These are phyloP conservation scores for Zygoascus tannicola DNA, from an alignment of 805 yeast species.

Conservation along the genomic window DNA sequence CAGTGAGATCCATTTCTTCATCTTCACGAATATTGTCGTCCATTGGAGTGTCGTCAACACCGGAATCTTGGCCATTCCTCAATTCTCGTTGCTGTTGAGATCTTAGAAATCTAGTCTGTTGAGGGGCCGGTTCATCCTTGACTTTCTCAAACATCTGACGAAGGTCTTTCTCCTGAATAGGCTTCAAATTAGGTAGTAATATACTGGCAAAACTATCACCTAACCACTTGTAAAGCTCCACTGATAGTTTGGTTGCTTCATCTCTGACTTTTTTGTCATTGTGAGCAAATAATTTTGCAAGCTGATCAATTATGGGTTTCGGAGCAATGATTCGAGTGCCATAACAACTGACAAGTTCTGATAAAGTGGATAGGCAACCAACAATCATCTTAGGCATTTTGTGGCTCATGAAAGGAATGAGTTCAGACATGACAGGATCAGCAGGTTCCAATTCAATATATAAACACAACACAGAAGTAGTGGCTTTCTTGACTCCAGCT, in stretches of 20 bases:
- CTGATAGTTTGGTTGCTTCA: slow-evolving; percentile 60
- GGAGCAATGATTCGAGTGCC: slow-evolving; percentile 59
- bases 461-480: slow-evolving; percentile 52
- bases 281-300: slow-evolving; percentile 70
- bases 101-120: slow-evolving; percentile 47
- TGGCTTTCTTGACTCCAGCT: slow-evolving; percentile 58
- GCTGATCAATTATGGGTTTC: slow-evolving; percentile 42
- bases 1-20: slow-evolving; percentile 62
- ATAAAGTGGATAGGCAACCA: slow-evolving; percentile 50
- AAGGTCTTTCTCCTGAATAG: slow-evolving; percentile 84
- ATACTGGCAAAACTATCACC: slow-evolving; percentile 52
- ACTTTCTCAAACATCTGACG: slow-evolving; percentile 54
- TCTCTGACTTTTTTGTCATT: slow-evolving; percentile 81
- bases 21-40: slow-evolving; percentile 32
- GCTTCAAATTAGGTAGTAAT: slow-evolving; percentile 66
- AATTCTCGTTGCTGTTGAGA: slow-evolving; percentile 41
- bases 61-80: slow-evolving; percentile 17
- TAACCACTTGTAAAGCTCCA: slow-evolving; percentile 65
- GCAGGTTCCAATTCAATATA: slow-evolving; percentile 61
- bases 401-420: slow-evolving; percentile 52
- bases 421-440: slow-evolving; percentile 54
- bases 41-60: slow-evolving; percentile 33
- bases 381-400: slow-evolving; percentile 72
- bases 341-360: slow-evolving; percentile 46
- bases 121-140: slow-evolving; percentile 24